Base-by-base conservation (phyloP, 1,139 yeast species). In the Blastobotrys illinoisensis region DNA sequence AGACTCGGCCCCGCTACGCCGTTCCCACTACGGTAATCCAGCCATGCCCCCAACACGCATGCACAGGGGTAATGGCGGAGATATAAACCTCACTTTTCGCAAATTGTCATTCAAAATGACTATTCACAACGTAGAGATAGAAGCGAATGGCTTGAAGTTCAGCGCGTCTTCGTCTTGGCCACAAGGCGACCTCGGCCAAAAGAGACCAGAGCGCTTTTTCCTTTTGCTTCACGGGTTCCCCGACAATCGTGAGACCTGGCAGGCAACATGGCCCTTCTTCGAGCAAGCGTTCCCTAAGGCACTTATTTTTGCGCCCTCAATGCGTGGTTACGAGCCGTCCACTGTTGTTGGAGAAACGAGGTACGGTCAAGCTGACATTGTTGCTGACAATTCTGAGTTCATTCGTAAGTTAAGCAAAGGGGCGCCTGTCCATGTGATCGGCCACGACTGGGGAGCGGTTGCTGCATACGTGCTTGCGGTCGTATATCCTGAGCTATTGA, bases 361-460 rank as follows among this genome's bases (percentile, higher is more conserved):
- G 5, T 57, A 57, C 18, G 21, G 59, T 11, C 66, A 67, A 13
- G 49, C 54, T 18, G 67, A 65, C 49, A 48, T 60, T 18, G 44
- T 54, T 11, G 50, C 51, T 1, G 59, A 58, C 20, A 53, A 56
- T 2, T 52, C 50, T 7, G 36, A 49, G 11, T 32, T 32, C 40
- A 32, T 32, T 32, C 40, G 40, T 3, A 32, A 32, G 16, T 32
- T 32, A n/a, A 32, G 40, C 16, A 32, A 32, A n/a, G 40, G 40
- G 4, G 40, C 40, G 14, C 64, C 62, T 1, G 62, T 60, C 2
- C 64, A 64, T 52, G 16, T 65, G 9, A 59, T 65, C 5, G 68
- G 68, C 18, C 68, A 65, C 51, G 68, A 65, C 49, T 65, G 68
- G 68, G 68, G 68, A 11, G 67, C 68, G 0, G 24, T 63, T 9